Base-by-base conservation (phyloP, 2,329 filamentous ascomycete genomes). In the Alternaria postmessia region DNA sequence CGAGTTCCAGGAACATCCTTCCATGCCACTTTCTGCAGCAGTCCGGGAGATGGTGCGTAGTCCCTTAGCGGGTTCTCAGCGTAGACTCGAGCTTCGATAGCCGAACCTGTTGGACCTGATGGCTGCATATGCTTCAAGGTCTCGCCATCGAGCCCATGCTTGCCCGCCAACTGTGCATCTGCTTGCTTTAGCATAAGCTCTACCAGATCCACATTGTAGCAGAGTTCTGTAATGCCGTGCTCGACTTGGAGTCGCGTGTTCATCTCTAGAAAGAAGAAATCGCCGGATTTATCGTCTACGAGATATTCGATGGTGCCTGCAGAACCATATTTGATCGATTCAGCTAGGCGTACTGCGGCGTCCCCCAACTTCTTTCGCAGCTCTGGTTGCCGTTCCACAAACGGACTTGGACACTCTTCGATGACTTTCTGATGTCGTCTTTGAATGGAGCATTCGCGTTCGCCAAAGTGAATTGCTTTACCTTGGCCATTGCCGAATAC, bases 231-330 rank as follows among this genome's bases (percentile, higher is more conserved):
- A 32, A 87, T 86, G 0, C 83, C 83, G 67, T 87, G 85, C 68
- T 87, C 85, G 6, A 87, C 85, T 62, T 87, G 85, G 2, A 87
- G 76, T 46, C 85, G 77, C 1, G 85, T 87, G 65, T 87, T 87
- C 84, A 87, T 86, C 66, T 87, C 85, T 0, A 87, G 75, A 62
- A 87, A 87, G 78, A 85, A 97, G 78, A 95, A 97, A 43, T 90
- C 86, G 48, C 89, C 91, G 6, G 88, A 89, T 69, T 92, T 88
- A 74, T 93, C 91, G 77, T 97, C 93, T 5, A 96, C 89, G 43
- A 97, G 91, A 73, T 94, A 97, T 79, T 97, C 93, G 20, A 97
- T 91, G 0, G 93, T 97, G 1, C 93, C 93, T 8, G 92, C 93
- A 7, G 91, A 92, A n/a, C 91, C 90, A 71, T 97, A 97, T 3